Evolutionary conservation across 78 protist genomes (phyloP), one percentile per base, ranked within the genome.

Genomic region (slime mould (Dictyostelium discoideum)): DNA sequence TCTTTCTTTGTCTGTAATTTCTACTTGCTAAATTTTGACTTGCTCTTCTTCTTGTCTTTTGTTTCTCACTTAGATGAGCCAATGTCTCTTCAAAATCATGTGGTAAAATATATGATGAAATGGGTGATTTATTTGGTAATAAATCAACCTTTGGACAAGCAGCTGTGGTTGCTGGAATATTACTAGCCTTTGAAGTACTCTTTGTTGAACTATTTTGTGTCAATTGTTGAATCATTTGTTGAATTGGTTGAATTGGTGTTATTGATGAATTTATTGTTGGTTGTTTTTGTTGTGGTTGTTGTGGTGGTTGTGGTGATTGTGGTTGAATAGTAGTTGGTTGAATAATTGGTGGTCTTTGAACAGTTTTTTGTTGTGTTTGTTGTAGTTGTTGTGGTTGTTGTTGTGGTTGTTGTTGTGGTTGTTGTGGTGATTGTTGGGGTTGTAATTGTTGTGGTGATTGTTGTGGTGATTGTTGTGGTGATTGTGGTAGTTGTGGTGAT

Each of bases 21-120:
- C 94, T 89, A 48, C 87, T 81, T 42, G 94, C 94, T 14, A 81
- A 37, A 48, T 89, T 89, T 48, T 89, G 94, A 32, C 87, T 81
- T 40, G 94, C 94, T 69, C 94, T 89, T 89, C 94, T 79, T 81
- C 94, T 54, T 26, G 72, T 89, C 83, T 89, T 89, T 89, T 89
- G 94, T 69, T 89, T 89, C 20, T 89, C 94, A 48, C 69, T 87
- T 14, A 87, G 22, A 44, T 87, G 40, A 20, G 73, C 54, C 10
- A 80, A 9, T 44, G 84, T n/a, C 46, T 87, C 93, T 9, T 87
- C 93, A 87, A 37, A 86, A 50, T 86, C 92, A 6, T 76, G 85
- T 24, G 63, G 63, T 80, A 80, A 50, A n/a, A 85, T 76, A 48
- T 37, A 85, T 0, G 54, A 85, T 48, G 63, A 85, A 24, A 22